These are phyloP conservation scores for Coemansia sp. DNA, from an alignment of 192 early-diverging fungal species.

Conservation along the genomic window DNA sequence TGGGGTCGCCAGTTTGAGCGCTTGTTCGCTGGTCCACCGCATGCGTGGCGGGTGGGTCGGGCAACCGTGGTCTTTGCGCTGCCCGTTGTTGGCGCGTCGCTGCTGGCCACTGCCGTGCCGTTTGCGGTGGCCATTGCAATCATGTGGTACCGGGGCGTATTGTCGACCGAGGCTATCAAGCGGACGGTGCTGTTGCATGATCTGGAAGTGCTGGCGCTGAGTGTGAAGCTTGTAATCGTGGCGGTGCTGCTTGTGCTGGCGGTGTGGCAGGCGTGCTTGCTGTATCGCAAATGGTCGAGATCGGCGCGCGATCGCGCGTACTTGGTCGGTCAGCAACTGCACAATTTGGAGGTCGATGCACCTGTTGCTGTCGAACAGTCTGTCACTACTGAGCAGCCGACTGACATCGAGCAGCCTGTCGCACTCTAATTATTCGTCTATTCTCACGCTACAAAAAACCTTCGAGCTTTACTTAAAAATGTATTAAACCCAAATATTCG, in stretches of 20 bases:
- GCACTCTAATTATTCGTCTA: too few species aligned
- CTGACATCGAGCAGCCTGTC: too few species aligned
- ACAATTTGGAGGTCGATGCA: slow-evolving; percentile 65
- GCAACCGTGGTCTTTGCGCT: slow-evolving; percentile 22
- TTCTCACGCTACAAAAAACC: too few species aligned
- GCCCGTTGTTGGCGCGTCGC: slow-evolving; percentile 10
- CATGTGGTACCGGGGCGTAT: slow-evolving; percentile 10
- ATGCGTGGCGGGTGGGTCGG: slow-evolving; percentile 31
- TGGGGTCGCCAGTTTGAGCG: slow-evolving; percentile 17
- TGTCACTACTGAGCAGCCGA: too few species aligned
- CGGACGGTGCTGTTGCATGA: slow-evolving; percentile 14
- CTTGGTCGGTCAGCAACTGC: slow-evolving; percentile 76
- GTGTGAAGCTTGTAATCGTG: slow-evolving; percentile 19
- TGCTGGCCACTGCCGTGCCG: slow-evolving; percentile 7
- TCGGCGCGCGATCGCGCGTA: slow-evolving; percentile 79
- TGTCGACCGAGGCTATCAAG: slow-evolving; percentile 17
- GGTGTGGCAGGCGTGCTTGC: slow-evolving; percentile 13
- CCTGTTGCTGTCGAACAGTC: not conserved
- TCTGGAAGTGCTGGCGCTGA: slow-evolving; percentile 16
- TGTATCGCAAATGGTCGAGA: slow-evolving; percentile 69
- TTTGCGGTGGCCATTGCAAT: slow-evolving; percentile 11
- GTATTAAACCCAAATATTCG: too few species aligned
- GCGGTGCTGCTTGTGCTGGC: slow-evolving; percentile 12
- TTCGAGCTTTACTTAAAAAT: too few species aligned
- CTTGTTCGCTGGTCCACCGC: slow-evolving; percentile 30